phyloP scores from a whole-genome alignment of 2,329 filamentous ascomycete genomes.

The Ceratocystis papillata region DNA sequence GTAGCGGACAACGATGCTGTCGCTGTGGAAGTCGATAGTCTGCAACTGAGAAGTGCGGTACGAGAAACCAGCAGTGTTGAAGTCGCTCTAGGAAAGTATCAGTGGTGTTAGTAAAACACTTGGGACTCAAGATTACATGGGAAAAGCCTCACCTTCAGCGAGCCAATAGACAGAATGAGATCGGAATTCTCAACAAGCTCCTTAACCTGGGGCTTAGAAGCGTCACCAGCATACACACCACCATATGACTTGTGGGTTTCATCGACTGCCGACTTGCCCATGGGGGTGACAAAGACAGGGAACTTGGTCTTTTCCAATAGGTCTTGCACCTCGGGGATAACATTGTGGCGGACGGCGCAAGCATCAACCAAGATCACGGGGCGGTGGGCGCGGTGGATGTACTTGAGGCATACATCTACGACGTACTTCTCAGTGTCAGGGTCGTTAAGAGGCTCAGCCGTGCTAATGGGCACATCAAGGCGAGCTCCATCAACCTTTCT shows the following conservation, averaged over 20 bases:
- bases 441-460: slow-evolving; percentile 55
- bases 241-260: slow-evolving; percentile 66
- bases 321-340: slow-evolving; percentile 59
- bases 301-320: slow-evolving; percentile 63
- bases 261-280: slow-evolving; percentile 77
- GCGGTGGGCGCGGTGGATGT: slow-evolving; percentile 59
- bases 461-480: slow-evolving; percentile 59
- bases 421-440: slow-evolving; percentile 66
- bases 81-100: slow-evolving; percentile 47
- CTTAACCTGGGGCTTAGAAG: slow-evolving; percentile 54
- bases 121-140: not conserved
- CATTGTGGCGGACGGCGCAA: slow-evolving; percentile 67
- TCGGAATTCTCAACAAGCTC: slow-evolving; percentile 58
- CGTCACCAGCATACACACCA: slow-evolving; percentile 75
- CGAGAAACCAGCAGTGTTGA: slow-evolving; percentile 74
- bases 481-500: slow-evolving; percentile 64
- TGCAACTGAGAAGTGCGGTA: slow-evolving; percentile 66
- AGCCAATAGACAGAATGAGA: slow-evolving; percentile 58
- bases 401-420: slow-evolving; percentile 66
- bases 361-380: slow-evolving; percentile 75
- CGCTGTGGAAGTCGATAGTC: slow-evolving; percentile 72
- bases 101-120: slow-evolving; percentile 3
- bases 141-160: slow-evolving; percentile 38
- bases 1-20: slow-evolving; percentile 61
- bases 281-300: slow-evolving; percentile 78